A percentile compares a stretch with the other conserved stretches of the same genome.
Evolutionary conservation across 768 basidiomycete genomes (phyloP).

Genomic region (Tricholoma matsutake): DNA sequence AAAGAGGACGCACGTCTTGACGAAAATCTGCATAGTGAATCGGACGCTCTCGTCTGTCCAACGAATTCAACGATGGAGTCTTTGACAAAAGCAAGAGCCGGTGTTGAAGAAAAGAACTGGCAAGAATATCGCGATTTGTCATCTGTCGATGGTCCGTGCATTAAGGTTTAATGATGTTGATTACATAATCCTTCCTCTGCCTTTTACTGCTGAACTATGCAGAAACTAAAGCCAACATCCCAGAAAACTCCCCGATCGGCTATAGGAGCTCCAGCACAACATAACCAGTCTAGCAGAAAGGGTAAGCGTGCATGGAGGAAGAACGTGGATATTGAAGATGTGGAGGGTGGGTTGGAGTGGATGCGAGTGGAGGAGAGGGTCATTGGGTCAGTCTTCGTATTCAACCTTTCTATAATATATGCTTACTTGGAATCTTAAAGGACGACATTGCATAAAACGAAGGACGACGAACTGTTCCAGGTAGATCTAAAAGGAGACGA

Average conservation of each 20-base stretch:
- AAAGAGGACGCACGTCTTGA: constrained; percentile 74
- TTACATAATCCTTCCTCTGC: no score
- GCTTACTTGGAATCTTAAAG: constrained; percentile 31
- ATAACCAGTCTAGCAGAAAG: constrained; percentile 73
- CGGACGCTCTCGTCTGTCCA: constrained; percentile 86
- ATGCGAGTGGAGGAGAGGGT: constrained; percentile 79
- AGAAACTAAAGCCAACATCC: not conserved
- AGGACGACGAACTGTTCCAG: constrained; percentile 73
- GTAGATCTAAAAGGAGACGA: constrained; percentile 81
- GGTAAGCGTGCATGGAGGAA: constrained; percentile 95
- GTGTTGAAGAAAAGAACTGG: constrained; percentile 19
- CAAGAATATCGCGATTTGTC: constrained; percentile 33
- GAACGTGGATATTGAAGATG: constrained; percentile 80
- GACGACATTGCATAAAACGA: constrained; percentile 59
- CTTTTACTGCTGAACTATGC: no score
- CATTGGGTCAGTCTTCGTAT: constrained; percentile 56
- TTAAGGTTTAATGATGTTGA: constrained; percentile 26
- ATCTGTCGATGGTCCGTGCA: constrained; percentile 45
- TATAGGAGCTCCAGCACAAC: constrained; percentile 58
- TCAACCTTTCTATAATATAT: not conserved
- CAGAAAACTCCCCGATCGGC: constrained; percentile 23
- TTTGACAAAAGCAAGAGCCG: constrained; percentile 80
- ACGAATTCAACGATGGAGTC: constrained; percentile 89
- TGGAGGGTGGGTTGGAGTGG: constrained; percentile 74
- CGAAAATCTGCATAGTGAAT: constrained; percentile 92